A percentile compares a stretch with the other conserved stretches of the same genome.
phyloP scores from a whole-genome alignment of 2,329 filamentous ascomycete genomes.

The Rosellinia necatrix region DNA sequence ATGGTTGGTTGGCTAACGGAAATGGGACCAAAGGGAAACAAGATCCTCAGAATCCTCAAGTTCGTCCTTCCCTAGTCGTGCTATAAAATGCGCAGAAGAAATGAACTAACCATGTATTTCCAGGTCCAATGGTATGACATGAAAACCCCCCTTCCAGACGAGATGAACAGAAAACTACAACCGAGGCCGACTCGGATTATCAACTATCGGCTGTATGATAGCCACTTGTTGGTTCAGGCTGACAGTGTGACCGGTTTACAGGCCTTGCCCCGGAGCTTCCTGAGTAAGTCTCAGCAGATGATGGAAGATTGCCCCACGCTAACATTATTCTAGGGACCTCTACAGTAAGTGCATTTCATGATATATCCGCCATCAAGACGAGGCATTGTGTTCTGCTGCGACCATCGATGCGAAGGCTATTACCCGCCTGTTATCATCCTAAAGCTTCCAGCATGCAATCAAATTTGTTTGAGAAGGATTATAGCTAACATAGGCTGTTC shows the following conservation, averaged over 20 bases:
- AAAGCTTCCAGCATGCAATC: neutral
- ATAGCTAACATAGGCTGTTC: constrained; percentile 15
- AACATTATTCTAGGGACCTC: constrained; percentile 65
- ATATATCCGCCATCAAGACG: neutral
- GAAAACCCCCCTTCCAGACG: constrained; percentile 33
- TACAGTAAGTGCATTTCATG: constrained; percentile 70
- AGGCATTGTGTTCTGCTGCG: neutral
- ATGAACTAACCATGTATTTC: constrained; percentile 5
- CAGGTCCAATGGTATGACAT: constrained; percentile 74
- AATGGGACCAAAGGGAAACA: constrained; percentile 73
- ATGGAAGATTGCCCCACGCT: neutral
- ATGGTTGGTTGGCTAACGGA: constrained; percentile 10
- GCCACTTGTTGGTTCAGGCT: constrained; percentile 91
- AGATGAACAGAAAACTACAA: constrained; percentile 16
- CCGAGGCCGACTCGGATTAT: constrained; percentile 20
- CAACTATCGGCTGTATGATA: constrained; percentile 42
- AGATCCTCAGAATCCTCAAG: constrained; percentile 99
- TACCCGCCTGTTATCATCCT: neutral
- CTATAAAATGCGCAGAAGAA: neutral
- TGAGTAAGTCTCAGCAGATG: constrained; percentile 52
- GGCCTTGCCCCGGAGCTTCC: constrained; percentile 98
- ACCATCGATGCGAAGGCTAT: neutral
- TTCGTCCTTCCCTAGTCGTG: constrained; percentile 45
- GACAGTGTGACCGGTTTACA: constrained; percentile 85
- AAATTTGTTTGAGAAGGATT: too few species aligned